Evolutionary conservation across 2,329 filamentous ascomycete genomes (phyloP).

Genomic region (Curvularia spicifera): DNA sequence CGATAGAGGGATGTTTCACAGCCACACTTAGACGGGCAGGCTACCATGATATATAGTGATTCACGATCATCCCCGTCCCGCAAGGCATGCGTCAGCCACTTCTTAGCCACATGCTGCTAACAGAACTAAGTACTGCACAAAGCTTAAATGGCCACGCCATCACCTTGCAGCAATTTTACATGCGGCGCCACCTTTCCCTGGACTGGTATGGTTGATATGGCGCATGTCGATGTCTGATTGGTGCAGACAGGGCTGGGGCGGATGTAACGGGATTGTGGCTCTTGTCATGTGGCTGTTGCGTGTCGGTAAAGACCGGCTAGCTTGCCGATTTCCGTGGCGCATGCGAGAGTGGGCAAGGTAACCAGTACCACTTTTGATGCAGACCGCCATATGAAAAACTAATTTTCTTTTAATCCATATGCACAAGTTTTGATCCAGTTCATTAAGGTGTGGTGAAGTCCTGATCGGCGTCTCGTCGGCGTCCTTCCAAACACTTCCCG

Average conservation of each 20-base stretch:
- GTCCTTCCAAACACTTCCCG: not conserved
- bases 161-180: conserved; percentile 12
- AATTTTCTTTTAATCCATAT: not conserved
- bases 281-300: conserved; percentile 16
- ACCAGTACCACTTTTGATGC: not conserved
- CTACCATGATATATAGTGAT: conserved; percentile 15
- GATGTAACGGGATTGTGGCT: conserved; percentile 22
- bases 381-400: not conserved
- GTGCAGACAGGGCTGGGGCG: conserved; percentile 14
- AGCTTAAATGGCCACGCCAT: conserved; percentile 21
- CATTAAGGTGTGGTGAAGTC: not conserved
- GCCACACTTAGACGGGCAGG: conserved; percentile 8
- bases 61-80: not conserved
- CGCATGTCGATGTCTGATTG: conserved; percentile 17
- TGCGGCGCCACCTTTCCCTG: conserved; percentile 13
- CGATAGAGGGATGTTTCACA: conserved; percentile 9
- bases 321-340: conserved; percentile 24
- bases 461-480: conserved; percentile 5
- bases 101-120: conserved; percentile 13
- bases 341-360: conserved; percentile 1
- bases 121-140: conserved; percentile 10
- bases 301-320: conserved; percentile 14
- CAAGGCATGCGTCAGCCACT: conserved; percentile 24
- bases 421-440: not conserved
- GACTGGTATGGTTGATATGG: conserved; percentile 10